A percentile compares a stretch with the other conserved stretches of the same genome.
Evolutionary conservation across 768 basidiomycete species (phyloP).

Genomic region (Suillus subluteus): DNA sequence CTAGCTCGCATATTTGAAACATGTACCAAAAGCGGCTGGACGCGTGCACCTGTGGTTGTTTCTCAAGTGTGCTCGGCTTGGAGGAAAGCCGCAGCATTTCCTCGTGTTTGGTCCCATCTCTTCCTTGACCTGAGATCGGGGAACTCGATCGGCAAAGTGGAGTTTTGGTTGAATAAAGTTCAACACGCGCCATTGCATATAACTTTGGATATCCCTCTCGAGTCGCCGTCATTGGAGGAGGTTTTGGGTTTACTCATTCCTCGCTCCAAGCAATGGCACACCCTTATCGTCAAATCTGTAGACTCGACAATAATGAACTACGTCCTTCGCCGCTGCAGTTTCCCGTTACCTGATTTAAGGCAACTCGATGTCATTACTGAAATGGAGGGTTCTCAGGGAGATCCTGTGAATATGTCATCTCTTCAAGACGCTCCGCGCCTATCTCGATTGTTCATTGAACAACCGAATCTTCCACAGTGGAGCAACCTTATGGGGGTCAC

Average conservation of each 20-base stretch:
- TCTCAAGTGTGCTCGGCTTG: slow-evolving; percentile 65
- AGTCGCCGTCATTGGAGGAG: slow-evolving; percentile 33
- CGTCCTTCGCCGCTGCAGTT: slow-evolving; percentile 42
- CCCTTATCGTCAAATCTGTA: slow-evolving; percentile 43
- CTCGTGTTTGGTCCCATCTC: slow-evolving; percentile 61
- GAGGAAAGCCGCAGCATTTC: slow-evolving; percentile 53
- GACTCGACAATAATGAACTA: slow-evolving; percentile 42
- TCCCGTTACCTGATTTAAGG: slow-evolving; percentile 41
- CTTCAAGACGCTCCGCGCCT: slow-evolving; percentile 40
- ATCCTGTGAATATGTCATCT: slow-evolving; percentile 32
- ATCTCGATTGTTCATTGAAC: slow-evolving; percentile 35
- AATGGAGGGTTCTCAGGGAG: slow-evolving; percentile 27
- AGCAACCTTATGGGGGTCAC: slow-evolving; percentile 39
- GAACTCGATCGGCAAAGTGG: slow-evolving; percentile 45
- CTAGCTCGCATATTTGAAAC: slow-evolving; percentile 57
- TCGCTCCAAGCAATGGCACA: slow-evolving; percentile 47
- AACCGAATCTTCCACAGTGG: slow-evolving; percentile 40
- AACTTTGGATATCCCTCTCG: slow-evolving; percentile 42
- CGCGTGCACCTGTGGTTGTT: slow-evolving; percentile 53
- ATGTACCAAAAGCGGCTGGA: slow-evolving; percentile 54
- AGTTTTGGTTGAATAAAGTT: slow-evolving; percentile 55
- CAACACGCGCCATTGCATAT: slow-evolving; percentile 47
- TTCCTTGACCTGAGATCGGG: slow-evolving; percentile 52
- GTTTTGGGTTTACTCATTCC: slow-evolving; percentile 45
- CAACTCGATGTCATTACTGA: slow-evolving; percentile 36